These are phyloP conservation scores for Balakata baccata DNA, from an alignment of 345 rosid genomes.

Conservation along the genomic window DNA sequence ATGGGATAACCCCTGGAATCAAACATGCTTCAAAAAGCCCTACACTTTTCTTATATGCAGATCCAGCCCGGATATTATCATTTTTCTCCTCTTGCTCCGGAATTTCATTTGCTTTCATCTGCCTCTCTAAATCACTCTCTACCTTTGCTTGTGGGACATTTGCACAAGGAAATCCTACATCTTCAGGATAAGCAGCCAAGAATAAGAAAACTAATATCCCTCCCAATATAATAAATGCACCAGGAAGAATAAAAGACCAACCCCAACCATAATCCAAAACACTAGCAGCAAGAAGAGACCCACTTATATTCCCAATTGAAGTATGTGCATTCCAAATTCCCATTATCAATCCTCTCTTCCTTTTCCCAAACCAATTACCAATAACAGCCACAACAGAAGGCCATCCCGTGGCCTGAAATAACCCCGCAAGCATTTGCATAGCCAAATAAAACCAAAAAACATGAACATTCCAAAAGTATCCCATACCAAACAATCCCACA, in stretches of 20 bases:
- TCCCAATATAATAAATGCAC: constrained; percentile 58
- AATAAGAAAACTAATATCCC: constrained; percentile 74
- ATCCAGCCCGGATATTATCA: constrained; percentile 19
- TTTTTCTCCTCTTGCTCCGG: constrained; percentile 13
- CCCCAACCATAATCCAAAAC: constrained; percentile 96
- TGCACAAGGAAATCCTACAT: constrained; percentile 62
- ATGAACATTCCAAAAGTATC: constrained; percentile 77
- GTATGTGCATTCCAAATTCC: constrained; percentile 98
- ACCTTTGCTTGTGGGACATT: constrained; percentile 18
- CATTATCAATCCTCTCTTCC: constrained; percentile 95
- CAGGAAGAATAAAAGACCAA: constrained; percentile 85
- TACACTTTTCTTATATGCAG: constrained; percentile 56
- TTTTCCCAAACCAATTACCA: constrained; percentile 89
- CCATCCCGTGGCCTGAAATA: constrained; percentile 95
- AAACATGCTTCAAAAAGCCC: constrained; percentile 80
- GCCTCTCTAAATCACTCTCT: constrained; percentile 42
- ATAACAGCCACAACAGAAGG: constrained; percentile 97
- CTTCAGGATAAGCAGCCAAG: constrained; percentile 91
- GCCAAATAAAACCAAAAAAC: constrained; percentile 58
- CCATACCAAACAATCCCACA: constrained; percentile 87
- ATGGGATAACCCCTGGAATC: constrained; percentile 92
- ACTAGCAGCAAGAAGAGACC: constrained; percentile 86
- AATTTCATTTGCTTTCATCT: constrained; percentile 17
- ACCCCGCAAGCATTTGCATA: constrained; percentile 87
- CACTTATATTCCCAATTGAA: constrained; percentile 80